Evolutionary conservation across 1,139 yeast genomes (phyloP).

Genomic region (Lodderomyces jiufengensis): DNA sequence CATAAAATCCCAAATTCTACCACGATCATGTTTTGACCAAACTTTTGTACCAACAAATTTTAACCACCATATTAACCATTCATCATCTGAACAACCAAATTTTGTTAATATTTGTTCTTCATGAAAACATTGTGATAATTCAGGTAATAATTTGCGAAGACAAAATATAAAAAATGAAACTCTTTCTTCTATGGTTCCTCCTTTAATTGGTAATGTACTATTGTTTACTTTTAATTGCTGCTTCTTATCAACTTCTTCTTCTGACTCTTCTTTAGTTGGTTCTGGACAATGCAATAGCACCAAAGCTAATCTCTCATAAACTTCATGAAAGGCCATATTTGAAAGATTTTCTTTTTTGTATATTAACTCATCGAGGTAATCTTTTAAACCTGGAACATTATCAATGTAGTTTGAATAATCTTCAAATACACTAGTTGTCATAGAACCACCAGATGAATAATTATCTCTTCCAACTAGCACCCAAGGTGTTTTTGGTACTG

Average conservation of each 20-base stretch:
- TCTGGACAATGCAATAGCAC: slow-evolving; percentile 67
- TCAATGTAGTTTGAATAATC: slow-evolving; percentile 49
- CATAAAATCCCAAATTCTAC: slow-evolving; percentile 83
- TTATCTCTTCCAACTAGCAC: slow-evolving; percentile 43
- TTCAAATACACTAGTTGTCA: slow-evolving; percentile 37
- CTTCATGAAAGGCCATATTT: slow-evolving; percentile 56
- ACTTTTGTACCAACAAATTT: slow-evolving; percentile 90
- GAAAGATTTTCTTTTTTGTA: slow-evolving; percentile 23
- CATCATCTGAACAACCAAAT: slow-evolving; percentile 66
- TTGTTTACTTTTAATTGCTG: slow-evolving; percentile 24
- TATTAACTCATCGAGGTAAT: slow-evolving; percentile 24
- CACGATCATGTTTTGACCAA: slow-evolving; percentile 78
- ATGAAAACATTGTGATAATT: slow-evolving; percentile 67
- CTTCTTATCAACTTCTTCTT: not conserved
- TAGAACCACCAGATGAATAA: slow-evolving; percentile 20
- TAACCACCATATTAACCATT: slow-evolving; percentile 95
- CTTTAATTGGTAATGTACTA: slow-evolving; percentile 48
- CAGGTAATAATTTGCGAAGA: slow-evolving; percentile 66
- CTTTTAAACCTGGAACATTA: slow-evolving; percentile 27
- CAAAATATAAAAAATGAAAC: slow-evolving; percentile 70
- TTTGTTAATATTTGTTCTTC: slow-evolving; percentile 75
- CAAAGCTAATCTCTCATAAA: slow-evolving; percentile 71
- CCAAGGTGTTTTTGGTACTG: slow-evolving; percentile 44
- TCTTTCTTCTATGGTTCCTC: slow-evolving; percentile 68
- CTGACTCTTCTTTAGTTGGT: slow-evolving; percentile 7